Conservation (phyloP, 148 eudicot species). For the Persicaria tinctoria region DNA sequence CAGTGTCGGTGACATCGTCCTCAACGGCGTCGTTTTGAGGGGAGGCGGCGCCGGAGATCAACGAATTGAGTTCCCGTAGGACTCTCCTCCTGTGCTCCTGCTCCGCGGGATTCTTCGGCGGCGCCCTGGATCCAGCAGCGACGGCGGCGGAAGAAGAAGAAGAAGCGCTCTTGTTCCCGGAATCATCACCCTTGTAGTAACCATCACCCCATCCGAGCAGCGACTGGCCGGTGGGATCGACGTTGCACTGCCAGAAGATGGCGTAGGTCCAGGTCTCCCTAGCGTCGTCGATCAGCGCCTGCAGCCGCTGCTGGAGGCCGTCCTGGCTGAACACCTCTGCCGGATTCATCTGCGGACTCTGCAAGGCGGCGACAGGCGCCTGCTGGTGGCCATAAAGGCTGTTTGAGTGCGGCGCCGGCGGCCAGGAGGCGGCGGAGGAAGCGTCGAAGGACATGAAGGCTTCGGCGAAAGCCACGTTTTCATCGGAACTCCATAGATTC, state of each 20-base stretch:
- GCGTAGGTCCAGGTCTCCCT: conserved; percentile 79
- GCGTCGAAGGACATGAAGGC: conserved; percentile 8
- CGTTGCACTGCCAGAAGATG: conserved; percentile 76
- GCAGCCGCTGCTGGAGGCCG: conserved; percentile 66
- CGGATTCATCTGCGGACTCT: neutral
- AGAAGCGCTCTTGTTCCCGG: neutral
- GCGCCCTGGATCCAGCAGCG: conserved; percentile 1
- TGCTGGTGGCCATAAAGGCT: neutral
- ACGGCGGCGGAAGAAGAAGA: neutral
- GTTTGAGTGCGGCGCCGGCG: neutral
- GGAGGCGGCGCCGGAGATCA: conserved; percentile 47
- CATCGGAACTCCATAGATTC: conserved; percentile 15
- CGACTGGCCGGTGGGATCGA: conserved; percentile 28
- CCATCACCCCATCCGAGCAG: conserved; percentile 87
- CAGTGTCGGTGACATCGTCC: conserved; percentile 75
- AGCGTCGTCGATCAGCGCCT: conserved; percentile 52
- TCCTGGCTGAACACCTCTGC: conserved; percentile 36
- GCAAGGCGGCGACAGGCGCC: neutral
- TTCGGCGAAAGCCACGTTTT: conserved; percentile 4
- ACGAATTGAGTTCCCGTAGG: conserved; percentile 65
- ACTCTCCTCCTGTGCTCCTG: conserved; percentile 71
- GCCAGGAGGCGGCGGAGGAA: conserved; percentile 4
- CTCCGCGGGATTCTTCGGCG: conserved; percentile 31
- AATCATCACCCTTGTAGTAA: conserved; percentile 69
- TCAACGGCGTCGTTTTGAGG: conserved; percentile 30